Base-by-base conservation (phyloP, 257 asterid genomes). In the Solanum paucissectum region DNA sequence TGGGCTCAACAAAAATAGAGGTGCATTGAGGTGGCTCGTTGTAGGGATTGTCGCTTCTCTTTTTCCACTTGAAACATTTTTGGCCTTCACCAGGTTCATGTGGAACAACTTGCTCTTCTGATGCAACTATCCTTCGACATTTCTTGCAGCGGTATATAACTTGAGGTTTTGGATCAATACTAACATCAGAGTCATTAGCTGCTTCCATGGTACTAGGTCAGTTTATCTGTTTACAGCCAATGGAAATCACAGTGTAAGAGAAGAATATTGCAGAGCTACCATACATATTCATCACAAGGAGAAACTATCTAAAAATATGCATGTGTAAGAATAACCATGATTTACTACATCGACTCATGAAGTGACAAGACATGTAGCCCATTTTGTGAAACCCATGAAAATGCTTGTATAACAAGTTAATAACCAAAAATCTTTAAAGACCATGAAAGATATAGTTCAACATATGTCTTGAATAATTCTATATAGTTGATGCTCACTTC, bases 1-100 rank as follows among this genome's bases (percentile, higher is more conserved):
- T 90, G 85, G 99, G 98, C 92, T 95, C 98, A 66, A 96, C 98
- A 68, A 96, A 96, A 91, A 95, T 93, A 62, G 99, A 95, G 36
- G 98, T 92, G 92, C 99, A 95, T 83, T 93, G 95, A 21, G 94
- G 92, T 86, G 84, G 86, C 82, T 89, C 90, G 44, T 68, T 55
- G 27, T 89, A 76, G 7, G 83, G 75, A 13, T 84, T 87, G 5
- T 81, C 88, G 33, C 88, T 89, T 91, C 96, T 92, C 91, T 90
- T 96, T 86, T 91, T 94, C 96, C 98, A 94, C 66, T 92, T 92
- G 90, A 95, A 95, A 92, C 95, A 84, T 40, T 91, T 91, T 77
- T 94, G 96, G 38, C 98, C 98, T 36, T 88, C 93, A 44, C 98
- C 98, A 7, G 89, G 98, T 69, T 94, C 90, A 46, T 97, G 98